Conservation (phyloP, 176 grass and related monocot species). For the Aechmea fasciata region DNA sequence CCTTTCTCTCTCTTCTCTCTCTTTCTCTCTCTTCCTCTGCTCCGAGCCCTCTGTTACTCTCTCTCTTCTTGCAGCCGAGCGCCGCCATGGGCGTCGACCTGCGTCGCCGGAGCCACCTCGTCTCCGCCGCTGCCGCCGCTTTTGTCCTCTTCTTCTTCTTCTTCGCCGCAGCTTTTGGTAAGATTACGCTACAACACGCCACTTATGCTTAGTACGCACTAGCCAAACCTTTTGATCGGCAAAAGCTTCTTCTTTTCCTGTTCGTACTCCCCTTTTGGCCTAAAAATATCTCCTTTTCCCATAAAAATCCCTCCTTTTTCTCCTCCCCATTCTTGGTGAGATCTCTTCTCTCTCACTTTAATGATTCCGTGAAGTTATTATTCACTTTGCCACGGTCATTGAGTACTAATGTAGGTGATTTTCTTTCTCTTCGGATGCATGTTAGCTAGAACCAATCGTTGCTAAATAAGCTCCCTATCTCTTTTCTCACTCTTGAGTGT, state of each 20-base stretch:
- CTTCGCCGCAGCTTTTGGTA: slow-evolving; percentile 14
- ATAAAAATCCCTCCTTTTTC: neutral
- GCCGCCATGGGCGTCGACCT: neutral
- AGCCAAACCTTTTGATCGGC: neutral
- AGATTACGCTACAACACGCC: neutral
- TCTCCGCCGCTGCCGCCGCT: neutral
- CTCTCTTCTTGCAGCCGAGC: neutral
- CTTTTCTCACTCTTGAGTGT: too few species aligned
- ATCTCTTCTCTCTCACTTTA: neutral
- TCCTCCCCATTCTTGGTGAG: neutral
- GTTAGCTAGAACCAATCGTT: too few species aligned
- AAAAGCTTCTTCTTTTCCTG: neutral
- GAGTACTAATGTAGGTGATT: neutral
- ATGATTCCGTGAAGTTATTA: neutral
- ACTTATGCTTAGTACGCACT: neutral
- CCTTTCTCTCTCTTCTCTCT: neutral
- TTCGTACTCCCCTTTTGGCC: neutral
- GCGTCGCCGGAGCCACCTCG: neutral
- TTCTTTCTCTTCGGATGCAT: too few species aligned
- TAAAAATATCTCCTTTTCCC: too few species aligned
- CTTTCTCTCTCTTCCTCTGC: neutral
- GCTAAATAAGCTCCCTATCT: too few species aligned
- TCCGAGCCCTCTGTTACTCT: neutral
- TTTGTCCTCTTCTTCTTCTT: slow-evolving; percentile 19
- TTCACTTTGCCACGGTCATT: neutral